Evolutionary conservation across 805 yeast genomes (phyloP).

Genomic region (Clavispora fructus): DNA sequence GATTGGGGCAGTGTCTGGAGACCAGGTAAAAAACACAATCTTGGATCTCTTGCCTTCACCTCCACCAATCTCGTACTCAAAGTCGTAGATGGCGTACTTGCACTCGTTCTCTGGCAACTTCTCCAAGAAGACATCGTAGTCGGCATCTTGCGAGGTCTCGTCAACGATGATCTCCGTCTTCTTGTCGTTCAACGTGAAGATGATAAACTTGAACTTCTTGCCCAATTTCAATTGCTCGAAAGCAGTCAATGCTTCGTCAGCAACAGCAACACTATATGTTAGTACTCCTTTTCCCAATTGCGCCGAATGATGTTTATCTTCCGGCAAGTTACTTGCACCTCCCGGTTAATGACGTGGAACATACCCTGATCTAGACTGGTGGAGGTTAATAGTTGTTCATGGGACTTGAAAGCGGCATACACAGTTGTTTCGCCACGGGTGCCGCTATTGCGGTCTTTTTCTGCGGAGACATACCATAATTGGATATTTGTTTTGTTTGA

Average conservation of each 20-base stretch:
- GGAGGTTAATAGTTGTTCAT: slow-evolving; percentile 4
- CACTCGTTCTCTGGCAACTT: slow-evolving; percentile 94
- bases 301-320: no score
- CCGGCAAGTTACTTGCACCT: neutral
- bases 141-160: slow-evolving; percentile 66
- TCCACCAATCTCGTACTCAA: slow-evolving; percentile 83
- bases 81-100: slow-evolving; percentile 94
- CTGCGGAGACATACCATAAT: slow-evolving; percentile 8
- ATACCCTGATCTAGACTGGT: slow-evolving; percentile 23
- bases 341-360: slow-evolving; percentile 3
- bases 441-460: neutral
- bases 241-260: slow-evolving; percentile 85
- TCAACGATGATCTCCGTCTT: slow-evolving; percentile 91
- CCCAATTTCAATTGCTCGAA: slow-evolving; percentile 96
- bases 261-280: slow-evolving; percentile 38
- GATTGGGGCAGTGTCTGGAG: slow-evolving; percentile 96
- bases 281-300: slow-evolving; percentile 8
- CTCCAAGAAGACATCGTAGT: slow-evolving; percentile 82
- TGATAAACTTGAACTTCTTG: slow-evolving; percentile 77
- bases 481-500: slow-evolving; percentile 1
- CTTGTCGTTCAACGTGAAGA: slow-evolving; percentile 74
- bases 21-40: slow-evolving; percentile 76
- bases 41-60: slow-evolving; percentile 93
- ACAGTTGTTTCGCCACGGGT: neutral
- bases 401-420: no score